Conservation (phyloP, 257 asterid species). For the Ballota nigra region DNA sequence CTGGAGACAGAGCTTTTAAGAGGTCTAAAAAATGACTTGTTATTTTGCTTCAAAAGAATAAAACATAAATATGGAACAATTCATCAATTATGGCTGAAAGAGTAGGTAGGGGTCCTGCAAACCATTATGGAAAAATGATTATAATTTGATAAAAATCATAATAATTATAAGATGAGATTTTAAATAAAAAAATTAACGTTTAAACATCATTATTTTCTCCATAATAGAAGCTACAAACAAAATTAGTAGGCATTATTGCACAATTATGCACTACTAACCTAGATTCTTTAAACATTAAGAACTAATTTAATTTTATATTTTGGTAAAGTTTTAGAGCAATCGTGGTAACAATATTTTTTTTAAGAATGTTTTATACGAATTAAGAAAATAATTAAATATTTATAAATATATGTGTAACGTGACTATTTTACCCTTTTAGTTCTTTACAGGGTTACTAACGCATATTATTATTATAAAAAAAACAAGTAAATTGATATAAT, state of each 20-base stretch:
- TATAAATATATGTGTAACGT: too few relatives aligned
- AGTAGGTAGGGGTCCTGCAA: not conserved
- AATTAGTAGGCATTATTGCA: not conserved
- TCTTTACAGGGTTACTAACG: too few relatives aligned
- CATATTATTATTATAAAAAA: too few relatives aligned
- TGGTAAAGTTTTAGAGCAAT: too few relatives aligned
- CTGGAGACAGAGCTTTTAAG: slow-evolving; percentile 33
- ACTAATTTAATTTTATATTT: not conserved
- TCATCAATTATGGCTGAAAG: not conserved
- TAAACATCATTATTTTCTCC: not conserved
- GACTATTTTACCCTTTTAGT: too few relatives aligned
- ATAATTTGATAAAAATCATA: not conserved
- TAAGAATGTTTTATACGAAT: too few relatives aligned
- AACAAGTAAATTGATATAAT: too few relatives aligned
- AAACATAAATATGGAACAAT: slow-evolving; percentile 25
- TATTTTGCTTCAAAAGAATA: slow-evolving; percentile 20
- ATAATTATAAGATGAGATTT: too few relatives aligned
- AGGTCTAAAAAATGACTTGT: slow-evolving; percentile 30
- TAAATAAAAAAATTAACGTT: too few relatives aligned
- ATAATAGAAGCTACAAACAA: not conserved
- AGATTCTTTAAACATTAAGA: not conserved
- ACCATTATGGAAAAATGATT: not conserved
- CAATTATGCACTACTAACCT: not conserved
- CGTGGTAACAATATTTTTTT: too few relatives aligned
- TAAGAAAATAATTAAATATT: too few relatives aligned